Conservation (phyloP, 2,329 filamentous ascomycete genomes). For the Blastomyces parvus region DNA sequence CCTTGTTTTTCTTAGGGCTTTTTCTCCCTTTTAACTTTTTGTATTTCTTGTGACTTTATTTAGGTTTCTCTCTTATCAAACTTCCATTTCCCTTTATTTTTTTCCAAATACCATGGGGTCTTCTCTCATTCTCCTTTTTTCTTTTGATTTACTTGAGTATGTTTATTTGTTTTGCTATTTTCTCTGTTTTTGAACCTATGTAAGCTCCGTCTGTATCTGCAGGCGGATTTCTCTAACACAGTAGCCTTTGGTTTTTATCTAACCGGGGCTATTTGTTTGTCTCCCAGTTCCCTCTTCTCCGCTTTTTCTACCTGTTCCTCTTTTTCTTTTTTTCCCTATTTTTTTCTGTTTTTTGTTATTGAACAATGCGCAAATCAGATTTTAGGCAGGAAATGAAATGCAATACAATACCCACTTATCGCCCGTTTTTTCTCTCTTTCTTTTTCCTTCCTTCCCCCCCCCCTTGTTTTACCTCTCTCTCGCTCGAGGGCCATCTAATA, state of each 20-base stretch:
- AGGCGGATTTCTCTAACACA: background rate
- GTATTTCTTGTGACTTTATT: conserved; percentile 7
- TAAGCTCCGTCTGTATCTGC: background rate
- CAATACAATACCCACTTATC: background rate
- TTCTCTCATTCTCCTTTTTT: background rate
- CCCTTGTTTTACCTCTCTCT: too few relatives aligned
- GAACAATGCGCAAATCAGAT: conserved; percentile 4
- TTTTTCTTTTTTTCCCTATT: background rate
- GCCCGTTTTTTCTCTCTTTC: too few relatives aligned
- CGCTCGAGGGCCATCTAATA: too few relatives aligned
- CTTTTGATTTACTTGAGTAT: background rate
- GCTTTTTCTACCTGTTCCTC: background rate
- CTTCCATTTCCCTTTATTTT: conserved; percentile 2
- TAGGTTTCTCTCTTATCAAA: background rate
- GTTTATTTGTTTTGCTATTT: background rate
- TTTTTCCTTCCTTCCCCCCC: too few relatives aligned
- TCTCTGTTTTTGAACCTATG: background rate
- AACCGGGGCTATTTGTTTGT: background rate
- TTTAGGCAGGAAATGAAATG: conserved; percentile 2
- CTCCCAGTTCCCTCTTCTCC: background rate
- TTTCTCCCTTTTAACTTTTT: background rate
- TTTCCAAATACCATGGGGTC: conserved; percentile 10
- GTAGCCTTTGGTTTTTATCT: background rate
- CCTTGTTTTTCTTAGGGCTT: background rate
- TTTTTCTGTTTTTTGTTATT: conserved; percentile 1